phyloP scores from a whole-genome alignment of 768 basidiomycete genomes.

The Clathrus columnatus region DNA sequence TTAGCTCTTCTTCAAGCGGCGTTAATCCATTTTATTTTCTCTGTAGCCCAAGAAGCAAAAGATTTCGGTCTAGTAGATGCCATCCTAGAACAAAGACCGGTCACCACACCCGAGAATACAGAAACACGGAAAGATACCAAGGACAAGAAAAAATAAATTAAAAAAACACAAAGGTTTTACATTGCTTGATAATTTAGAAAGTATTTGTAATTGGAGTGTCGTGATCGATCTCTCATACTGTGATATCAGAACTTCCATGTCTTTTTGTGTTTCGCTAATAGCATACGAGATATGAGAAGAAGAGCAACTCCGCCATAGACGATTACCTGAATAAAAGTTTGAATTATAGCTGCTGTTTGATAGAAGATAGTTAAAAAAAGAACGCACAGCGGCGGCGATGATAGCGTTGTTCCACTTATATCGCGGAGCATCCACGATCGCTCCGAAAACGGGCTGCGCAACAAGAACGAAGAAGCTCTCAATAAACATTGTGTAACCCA shows the following conservation, averaged over 20 bases:
- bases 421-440: neutral
- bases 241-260: neutral
- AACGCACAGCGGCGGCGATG: neutral
- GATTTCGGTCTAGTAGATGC: slow-evolving; percentile 91
- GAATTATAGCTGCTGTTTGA: neutral
- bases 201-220: too few relatives aligned
- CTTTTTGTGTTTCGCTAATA: neutral
- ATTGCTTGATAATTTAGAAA: too few relatives aligned
- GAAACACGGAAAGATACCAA: neutral
- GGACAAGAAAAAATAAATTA: neutral
- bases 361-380: neutral
- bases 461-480: slow-evolving; percentile 37
- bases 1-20: neutral
- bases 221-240: neutral
- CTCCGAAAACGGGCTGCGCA: slow-evolving; percentile 44
- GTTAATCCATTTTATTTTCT: slow-evolving; percentile 3
- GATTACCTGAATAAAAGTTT: too few relatives aligned
- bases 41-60: slow-evolving; percentile 73
- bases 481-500: slow-evolving; percentile 34
- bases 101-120: neutral
- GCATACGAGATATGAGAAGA: neutral
- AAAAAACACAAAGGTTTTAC: neutral
- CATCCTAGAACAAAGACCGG: slow-evolving; percentile 49
- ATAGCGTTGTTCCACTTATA: slow-evolving; percentile 2
- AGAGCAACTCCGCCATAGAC: neutral